These are phyloP conservation scores for Neoboletus brunneissimus DNA, from an alignment of 768 basidiomycete genomes.

Conservation along the genomic window DNA sequence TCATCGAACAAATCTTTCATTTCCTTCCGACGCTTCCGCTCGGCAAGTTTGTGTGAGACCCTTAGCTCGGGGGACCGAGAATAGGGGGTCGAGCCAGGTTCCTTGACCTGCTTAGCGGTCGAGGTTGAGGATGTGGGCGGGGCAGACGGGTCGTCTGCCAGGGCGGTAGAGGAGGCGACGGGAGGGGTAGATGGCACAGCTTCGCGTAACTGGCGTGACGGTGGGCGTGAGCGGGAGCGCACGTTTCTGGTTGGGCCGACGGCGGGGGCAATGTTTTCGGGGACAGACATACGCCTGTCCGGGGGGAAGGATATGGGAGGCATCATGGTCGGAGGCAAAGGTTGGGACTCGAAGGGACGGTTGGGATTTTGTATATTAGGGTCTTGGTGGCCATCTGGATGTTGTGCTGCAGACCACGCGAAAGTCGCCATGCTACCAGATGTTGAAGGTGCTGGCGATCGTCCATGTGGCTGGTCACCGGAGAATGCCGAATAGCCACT, in stretches of 20 bases:
- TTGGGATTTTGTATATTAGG: slow-evolving; percentile 39
- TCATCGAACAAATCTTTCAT: slow-evolving; percentile 99
- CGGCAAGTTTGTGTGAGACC: slow-evolving; percentile 95
- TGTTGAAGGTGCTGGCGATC: slow-evolving; percentile 53
- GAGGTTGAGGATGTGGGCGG: slow-evolving; percentile 36
- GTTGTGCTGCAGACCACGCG: slow-evolving; percentile 62
- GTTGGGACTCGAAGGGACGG: slow-evolving; percentile 50
- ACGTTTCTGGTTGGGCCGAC: slow-evolving; percentile 50
- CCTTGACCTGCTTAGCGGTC: slow-evolving; percentile 41
- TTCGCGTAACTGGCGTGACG: slow-evolving; percentile 56
- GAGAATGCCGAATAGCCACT: slow-evolving; percentile 55
- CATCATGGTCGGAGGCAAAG: slow-evolving; percentile 48
- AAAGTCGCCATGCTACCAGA: slow-evolving; percentile 65
- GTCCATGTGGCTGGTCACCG: slow-evolving; percentile 62
- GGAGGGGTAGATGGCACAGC: slow-evolving; percentile 40
- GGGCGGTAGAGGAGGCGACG: slow-evolving; percentile 35
- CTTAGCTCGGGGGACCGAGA: slow-evolving; percentile 93
- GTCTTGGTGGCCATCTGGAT: slow-evolving; percentile 45
- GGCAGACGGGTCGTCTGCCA: slow-evolving; percentile 41
- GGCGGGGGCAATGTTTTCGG: slow-evolving; percentile 50
- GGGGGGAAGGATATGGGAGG: slow-evolving; percentile 56
- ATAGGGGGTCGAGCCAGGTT: slow-evolving; percentile 71
- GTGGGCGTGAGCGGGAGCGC: slow-evolving; percentile 68
- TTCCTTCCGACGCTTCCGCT: slow-evolving; percentile 94
- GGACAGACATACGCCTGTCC: slow-evolving; percentile 78